Evolutionary conservation across 768 basidiomycete genomes (phyloP), one percentile per base, ranked within the genome.

Genomic region (Lactarius vividus): DNA sequence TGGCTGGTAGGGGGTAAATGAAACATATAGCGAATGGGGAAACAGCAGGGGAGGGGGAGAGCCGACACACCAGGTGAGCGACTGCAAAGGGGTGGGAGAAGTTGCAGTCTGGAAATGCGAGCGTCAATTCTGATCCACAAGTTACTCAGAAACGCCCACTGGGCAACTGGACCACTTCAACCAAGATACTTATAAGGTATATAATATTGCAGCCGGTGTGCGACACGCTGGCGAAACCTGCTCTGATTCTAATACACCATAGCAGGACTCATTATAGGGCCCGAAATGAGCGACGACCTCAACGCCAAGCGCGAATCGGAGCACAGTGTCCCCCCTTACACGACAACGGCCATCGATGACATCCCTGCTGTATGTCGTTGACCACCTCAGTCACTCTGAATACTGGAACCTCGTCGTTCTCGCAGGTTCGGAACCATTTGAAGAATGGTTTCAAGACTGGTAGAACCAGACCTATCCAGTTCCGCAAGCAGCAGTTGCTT

Each of bases 401-500:
- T 23, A 16, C 52, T 31, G 53, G 39, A 10, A 9, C 33, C 18
- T 28, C 29, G 16, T 53, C 16, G 10, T 10, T 29, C 8, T 37
- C 23, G 3, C 69, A 91, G 89, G 84, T 88, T 63, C 84, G 84
- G 61, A 78, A 78, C 29, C 77, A 79, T 54, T 77, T 93, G 26
- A 79, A 76, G 31, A 77, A 79, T n/a, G 83, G 82, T 6, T 93
- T 92, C 75, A 77, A 76, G 35, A 76, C 84, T 1, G 89, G 90
- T 18, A 91, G 87, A 73, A 83, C 85, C 49, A 86, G 79, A 71
- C 75, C 84, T n/a, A 78, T 93, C 62, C 81, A 80, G 15, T 91
- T 82, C 72, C 82, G 93, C 71, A 92, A 87, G 75, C 82, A 85
- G 53, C 91, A 93, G 76, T 80, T 95, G 29, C 80, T 87, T n/a